A percentile compares a stretch with the other conserved stretches of the same genome.
Evolutionary conservation across 2,329 filamentous ascomycete species (phyloP).

Genomic region (Botryotinia globosa): DNA sequence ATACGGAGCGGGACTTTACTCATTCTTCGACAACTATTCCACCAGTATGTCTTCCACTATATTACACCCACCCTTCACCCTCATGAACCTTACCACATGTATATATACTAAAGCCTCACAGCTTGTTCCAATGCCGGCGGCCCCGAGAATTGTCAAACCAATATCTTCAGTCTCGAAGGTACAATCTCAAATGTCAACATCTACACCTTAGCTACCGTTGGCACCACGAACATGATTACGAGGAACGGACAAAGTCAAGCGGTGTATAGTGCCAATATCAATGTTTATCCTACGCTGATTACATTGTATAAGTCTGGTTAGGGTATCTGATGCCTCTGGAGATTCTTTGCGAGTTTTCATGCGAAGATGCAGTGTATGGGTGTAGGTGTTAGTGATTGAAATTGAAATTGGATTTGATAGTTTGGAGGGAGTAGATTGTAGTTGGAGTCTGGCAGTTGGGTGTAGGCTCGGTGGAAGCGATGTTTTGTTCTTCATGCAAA

Average conservation of each 20-base stretch:
- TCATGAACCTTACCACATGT: not conserved
- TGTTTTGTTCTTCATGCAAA: not conserved
- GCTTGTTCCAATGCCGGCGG: slow-evolving; percentile 23
- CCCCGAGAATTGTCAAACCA: slow-evolving; percentile 28
- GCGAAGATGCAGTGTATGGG: not conserved
- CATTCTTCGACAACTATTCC: slow-evolving; percentile 58
- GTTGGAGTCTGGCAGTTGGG: not conserved
- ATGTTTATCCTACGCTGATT: slow-evolving; percentile 21
- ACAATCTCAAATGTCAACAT: slow-evolving; percentile 25
- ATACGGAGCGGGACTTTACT: slow-evolving; percentile 56
- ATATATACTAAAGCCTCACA: slow-evolving; percentile 15
- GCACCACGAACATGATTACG: slow-evolving; percentile 29
- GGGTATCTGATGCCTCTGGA: not conserved
- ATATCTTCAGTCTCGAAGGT: slow-evolving; percentile 30
- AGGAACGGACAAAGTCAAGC: slow-evolving; percentile 23
- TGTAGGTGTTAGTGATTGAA: not conserved
- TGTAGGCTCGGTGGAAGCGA: not conserved
- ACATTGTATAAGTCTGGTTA: slow-evolving; percentile 13
- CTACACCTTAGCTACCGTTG: slow-evolving; percentile 29
- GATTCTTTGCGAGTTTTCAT: not conserved
- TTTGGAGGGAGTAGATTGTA: not conserved
- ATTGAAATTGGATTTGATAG: not conserved
- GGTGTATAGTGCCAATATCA: slow-evolving; percentile 25
- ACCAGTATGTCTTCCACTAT: slow-evolving; percentile 24
- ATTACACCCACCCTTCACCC: not conserved